Evolutionary conservation across 75 land plant genomes (phyloP).

Genomic region (Picea glauca): DNA sequence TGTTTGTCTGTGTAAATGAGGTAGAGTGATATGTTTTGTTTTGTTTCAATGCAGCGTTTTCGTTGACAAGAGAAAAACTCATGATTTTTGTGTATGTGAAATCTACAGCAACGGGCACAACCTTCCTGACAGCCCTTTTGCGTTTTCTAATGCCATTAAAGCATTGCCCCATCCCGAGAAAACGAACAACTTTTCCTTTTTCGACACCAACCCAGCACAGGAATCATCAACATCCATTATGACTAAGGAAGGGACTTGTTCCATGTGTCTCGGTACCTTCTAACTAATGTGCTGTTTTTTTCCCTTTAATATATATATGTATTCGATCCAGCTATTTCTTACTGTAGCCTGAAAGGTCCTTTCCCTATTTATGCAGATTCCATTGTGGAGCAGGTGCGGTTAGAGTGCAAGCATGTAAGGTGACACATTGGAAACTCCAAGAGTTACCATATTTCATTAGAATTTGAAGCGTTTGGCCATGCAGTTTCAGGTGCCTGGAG

Average conservation of each 20-base stretch:
- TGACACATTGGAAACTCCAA: not conserved
- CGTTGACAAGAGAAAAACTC: not conserved
- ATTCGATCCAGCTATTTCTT: not conserved
- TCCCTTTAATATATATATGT: too few species aligned
- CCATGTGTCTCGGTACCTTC: not conserved
- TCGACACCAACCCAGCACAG: not conserved
- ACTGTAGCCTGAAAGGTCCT: not conserved
- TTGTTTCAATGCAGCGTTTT: not conserved
- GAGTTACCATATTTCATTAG: not conserved
- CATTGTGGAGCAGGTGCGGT: slow-evolving; percentile 6
- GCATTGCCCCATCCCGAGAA: not conserved
- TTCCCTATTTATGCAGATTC: not conserved
- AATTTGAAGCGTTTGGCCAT: not conserved
- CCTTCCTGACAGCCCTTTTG: slow-evolving; percentile 9
- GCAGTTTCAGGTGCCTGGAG: too few species aligned
- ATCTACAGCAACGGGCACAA: slow-evolving; percentile 6
- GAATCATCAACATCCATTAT: not conserved
- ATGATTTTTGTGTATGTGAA: not conserved
- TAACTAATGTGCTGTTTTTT: not conserved
- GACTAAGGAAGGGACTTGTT: slow-evolving; percentile 4
- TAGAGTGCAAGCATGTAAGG: not conserved
- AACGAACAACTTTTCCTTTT: not conserved
- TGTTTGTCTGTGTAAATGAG: not conserved
- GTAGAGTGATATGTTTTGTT: not conserved
- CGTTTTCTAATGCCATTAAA: not conserved